Conservation (phyloP, 23 red algal genomes). For the Gracilaria caudata region DNA sequence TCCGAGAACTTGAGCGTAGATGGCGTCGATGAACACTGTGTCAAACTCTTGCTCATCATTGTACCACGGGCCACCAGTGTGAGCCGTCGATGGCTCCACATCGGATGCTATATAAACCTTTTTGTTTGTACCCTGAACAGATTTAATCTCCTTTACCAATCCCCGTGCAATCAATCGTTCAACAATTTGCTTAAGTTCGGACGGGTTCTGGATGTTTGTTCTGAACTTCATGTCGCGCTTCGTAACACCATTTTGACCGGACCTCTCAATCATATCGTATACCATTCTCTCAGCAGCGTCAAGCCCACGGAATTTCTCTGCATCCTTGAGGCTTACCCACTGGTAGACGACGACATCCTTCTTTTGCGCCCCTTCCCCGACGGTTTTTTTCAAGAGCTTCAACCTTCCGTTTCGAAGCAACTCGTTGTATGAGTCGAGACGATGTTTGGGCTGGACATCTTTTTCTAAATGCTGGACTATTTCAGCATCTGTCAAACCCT, state of each 20-base stretch:
- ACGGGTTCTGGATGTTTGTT: constrained; percentile 66
- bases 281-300: constrained; percentile 59
- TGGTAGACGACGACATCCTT: constrained; percentile 47
- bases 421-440: constrained; percentile 49
- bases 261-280: constrained; percentile 45
- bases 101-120: constrained; percentile 50
- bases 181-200: constrained; percentile 70
- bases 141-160: constrained; percentile 70
- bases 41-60: constrained; percentile 69
- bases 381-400: constrained; percentile 15
- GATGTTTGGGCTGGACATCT: constrained; percentile 42
- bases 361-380: constrained; percentile 1
- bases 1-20: constrained; percentile 41
- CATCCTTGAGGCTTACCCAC: constrained; percentile 62
- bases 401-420: constrained; percentile 38
- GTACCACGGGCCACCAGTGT: constrained; percentile 71
- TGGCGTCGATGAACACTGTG: constrained; percentile 52
- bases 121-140: constrained; percentile 66
- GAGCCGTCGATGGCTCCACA: constrained; percentile 53
- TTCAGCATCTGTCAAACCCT: constrained; percentile 53
- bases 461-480: constrained; percentile 24
- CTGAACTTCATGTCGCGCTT: constrained; percentile 50
- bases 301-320: constrained; percentile 58
- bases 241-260: constrained; percentile 48
- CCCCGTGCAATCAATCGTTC: constrained; percentile 42